Percentiles rank a stretch among this genome's conserved stretches.
Conservation (phyloP, 2,329 filamentous ascomycete species). For the Thelonectria discophora region DNA sequence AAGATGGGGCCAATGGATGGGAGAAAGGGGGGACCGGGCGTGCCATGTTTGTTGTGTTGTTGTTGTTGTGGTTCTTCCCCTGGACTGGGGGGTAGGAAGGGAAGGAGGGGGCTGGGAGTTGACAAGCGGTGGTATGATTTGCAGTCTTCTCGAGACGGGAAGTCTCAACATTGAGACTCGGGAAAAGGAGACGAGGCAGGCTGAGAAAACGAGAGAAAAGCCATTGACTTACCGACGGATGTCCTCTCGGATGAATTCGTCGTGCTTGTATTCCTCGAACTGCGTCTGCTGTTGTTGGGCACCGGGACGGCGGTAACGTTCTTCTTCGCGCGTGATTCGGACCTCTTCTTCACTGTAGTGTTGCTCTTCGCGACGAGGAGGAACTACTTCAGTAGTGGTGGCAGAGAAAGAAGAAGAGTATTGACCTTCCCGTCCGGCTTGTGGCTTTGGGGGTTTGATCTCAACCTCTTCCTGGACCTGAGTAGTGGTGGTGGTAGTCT, state of each 20-base stretch:
- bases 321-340: slow-evolving; percentile 79
- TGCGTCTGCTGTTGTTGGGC: slow-evolving; percentile 60
- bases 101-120: background rate
- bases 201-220: slow-evolving; percentile 25
- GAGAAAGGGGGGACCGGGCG: slow-evolving; percentile 18
- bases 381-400: slow-evolving; percentile 67
- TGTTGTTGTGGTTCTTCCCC: slow-evolving; percentile 19
- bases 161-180: background rate
- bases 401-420: slow-evolving; percentile 77
- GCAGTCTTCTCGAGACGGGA: background rate
- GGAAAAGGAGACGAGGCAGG: background rate
- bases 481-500: slow-evolving; percentile 65
- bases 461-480: slow-evolving; percentile 82
- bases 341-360: slow-evolving; percentile 85
- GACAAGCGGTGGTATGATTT: background rate
- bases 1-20: slow-evolving; percentile 31
- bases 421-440: slow-evolving; percentile 98
- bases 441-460: slow-evolving; percentile 77
- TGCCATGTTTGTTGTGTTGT: slow-evolving; percentile 22
- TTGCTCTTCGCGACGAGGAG: slow-evolving; percentile 66
- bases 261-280: slow-evolving; percentile 38
- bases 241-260: slow-evolving; percentile 56
- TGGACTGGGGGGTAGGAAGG: slow-evolving; percentile 11
- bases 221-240: slow-evolving; percentile 57
- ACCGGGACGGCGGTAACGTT: slow-evolving; percentile 77